These are phyloP conservation scores for Leucosporidium creatinivorum DNA, from an alignment of 768 basidiomycete genomes.

Conservation along the genomic window DNA sequence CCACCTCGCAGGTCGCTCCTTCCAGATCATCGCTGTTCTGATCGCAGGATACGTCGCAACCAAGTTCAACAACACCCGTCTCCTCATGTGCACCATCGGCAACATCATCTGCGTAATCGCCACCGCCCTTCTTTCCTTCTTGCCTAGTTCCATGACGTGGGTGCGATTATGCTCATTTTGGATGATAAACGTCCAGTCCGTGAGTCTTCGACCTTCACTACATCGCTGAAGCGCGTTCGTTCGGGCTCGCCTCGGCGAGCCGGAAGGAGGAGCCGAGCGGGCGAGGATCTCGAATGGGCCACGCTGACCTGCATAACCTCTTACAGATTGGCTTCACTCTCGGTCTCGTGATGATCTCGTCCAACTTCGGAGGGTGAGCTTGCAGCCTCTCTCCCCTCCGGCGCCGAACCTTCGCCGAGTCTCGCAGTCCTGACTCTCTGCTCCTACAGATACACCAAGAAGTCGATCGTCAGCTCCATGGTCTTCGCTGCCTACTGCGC, in stretches of 20 bases:
- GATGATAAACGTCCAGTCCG: conserved; percentile 18
- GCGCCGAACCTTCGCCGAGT: too few species aligned
- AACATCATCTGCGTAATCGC: conserved; percentile 38
- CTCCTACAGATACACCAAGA: too few species aligned
- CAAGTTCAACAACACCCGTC: conserved; percentile 28
- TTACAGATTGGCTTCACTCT: conserved; percentile 40
- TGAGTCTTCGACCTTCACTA: background rate
- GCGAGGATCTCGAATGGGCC: too few species aligned
- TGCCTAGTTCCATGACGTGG: conserved; percentile 40
- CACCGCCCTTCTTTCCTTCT: conserved; percentile 41
- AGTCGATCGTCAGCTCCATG: conserved; percentile 37
- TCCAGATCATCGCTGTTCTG: conserved; percentile 29
- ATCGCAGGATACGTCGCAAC: conserved; percentile 40
- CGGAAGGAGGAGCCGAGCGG: too few species aligned
- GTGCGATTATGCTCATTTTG: conserved; percentile 41
- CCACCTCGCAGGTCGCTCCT: background rate
- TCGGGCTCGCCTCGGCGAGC: too few species aligned
- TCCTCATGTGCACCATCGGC: conserved; percentile 40
- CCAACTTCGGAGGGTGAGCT: conserved; percentile 32
- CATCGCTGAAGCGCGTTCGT: too few species aligned
- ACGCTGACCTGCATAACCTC: conserved; percentile 33
- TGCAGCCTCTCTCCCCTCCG: too few species aligned
- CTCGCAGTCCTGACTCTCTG: too few species aligned
- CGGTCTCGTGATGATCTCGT: conserved; percentile 42
- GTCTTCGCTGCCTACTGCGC: conserved; percentile 36